phyloP scores from a whole-genome alignment of 345 rosid species.

The Carallia pectinifolia region DNA sequence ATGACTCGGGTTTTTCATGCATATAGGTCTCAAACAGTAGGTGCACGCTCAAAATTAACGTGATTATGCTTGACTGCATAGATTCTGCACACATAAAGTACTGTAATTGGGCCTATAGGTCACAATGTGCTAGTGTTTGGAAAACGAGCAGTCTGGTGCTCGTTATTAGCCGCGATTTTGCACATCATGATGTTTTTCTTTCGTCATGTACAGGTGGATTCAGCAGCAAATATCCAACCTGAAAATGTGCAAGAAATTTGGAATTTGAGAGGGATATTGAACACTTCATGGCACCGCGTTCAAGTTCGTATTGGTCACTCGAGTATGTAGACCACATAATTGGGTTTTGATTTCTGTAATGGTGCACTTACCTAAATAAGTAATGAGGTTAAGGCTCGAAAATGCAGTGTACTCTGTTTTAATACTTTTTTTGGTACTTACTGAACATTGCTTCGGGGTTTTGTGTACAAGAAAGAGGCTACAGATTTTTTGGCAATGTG shows the following conservation, averaged over 20 bases:
- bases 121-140: not conserved
- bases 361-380: not conserved
- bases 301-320: conserved; percentile 76
- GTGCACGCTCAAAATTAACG: not conserved
- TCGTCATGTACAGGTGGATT: conserved; percentile 58
- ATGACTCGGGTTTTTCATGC: not conserved
- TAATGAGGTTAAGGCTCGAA: not conserved
- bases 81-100: no score
- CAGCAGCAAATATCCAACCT: conserved; percentile 92
- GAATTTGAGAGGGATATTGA: conserved; percentile 91
- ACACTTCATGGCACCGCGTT: conserved; percentile 92
- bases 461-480: no score
- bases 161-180: not conserved
- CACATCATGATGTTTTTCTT: not conserved
- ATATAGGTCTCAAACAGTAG: not conserved
- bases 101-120: not conserved
- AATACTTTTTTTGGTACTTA: no score
- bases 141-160: not conserved
- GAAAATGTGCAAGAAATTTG: conserved; percentile 75
- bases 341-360: not conserved
- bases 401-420: no score
- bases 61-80: not conserved
- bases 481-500: no score
- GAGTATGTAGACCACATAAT: conserved; percentile 21
- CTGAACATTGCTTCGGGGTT: no score